phyloP scores from a whole-genome alignment of 108 stramenopile species.

The Conticribra guillardii region DNA sequence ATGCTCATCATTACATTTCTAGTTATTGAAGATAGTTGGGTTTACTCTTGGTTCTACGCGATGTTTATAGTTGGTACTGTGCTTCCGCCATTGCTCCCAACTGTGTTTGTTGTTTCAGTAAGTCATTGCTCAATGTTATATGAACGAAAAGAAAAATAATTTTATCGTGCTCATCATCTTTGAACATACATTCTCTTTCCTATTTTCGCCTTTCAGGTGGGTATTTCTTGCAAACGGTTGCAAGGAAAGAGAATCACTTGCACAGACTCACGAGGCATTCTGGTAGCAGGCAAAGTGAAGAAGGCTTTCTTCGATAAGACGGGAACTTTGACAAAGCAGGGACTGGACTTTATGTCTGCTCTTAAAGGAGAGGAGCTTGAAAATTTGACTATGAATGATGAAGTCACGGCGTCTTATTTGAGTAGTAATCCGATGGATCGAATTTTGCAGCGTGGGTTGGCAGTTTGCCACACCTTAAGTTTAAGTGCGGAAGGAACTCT shows the following conservation, averaged over 20 bases:
- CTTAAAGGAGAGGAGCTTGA: slow-evolving; percentile 15
- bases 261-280: slow-evolving; percentile 68
- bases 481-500: slow-evolving; percentile 34
- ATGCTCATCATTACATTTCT: not conserved
- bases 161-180: not conserved
- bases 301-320: slow-evolving; percentile 88
- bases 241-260: slow-evolving; percentile 62
- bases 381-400: slow-evolving; percentile 38
- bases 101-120: slow-evolving; percentile 64
- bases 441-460: slow-evolving; percentile 54
- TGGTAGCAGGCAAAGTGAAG: slow-evolving; percentile 83
- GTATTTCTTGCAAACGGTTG: slow-evolving; percentile 65
- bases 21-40: not conserved
- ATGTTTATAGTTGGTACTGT: slow-evolving; percentile 52
- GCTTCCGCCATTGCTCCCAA: slow-evolving; percentile 63
- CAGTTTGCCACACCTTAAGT: slow-evolving; percentile 61
- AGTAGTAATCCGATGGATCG: too few species aligned
- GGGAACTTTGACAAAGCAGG: slow-evolving; percentile 76
- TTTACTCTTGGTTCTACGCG: slow-evolving; percentile 42
- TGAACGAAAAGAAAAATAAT: not conserved
- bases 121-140: not conserved
- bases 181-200: not conserved
- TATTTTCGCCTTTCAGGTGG: slow-evolving; percentile 5
- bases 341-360: slow-evolving; percentile 59
- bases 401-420: slow-evolving; percentile 66